These are phyloP conservation scores for Saccharomycopsis malanga DNA, from an alignment of 805 yeast species.

Conservation along the genomic window DNA sequence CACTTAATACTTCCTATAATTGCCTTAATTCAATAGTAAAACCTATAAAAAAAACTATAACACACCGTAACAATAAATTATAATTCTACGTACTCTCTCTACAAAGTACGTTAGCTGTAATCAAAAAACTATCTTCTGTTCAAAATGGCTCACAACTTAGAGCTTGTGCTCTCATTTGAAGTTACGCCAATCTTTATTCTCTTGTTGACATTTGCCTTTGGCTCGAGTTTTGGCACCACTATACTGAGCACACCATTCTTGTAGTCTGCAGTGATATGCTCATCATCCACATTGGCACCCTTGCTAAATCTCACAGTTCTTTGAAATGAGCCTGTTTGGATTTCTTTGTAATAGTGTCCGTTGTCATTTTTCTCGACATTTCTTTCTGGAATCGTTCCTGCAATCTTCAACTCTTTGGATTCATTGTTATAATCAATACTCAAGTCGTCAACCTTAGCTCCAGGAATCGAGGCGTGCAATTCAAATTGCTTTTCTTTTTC, in stretches of 20 bases:
- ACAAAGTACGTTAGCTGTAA: too few species aligned
- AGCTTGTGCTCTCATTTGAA: too few species aligned
- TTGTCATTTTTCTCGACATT: slow-evolving; percentile 7
- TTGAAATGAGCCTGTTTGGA: slow-evolving; percentile 27
- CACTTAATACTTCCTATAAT: too few species aligned
- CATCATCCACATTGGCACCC: slow-evolving; percentile 28
- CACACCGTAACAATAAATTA: too few species aligned
- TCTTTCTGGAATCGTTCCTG: slow-evolving; percentile 26
- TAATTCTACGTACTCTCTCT: too few species aligned
- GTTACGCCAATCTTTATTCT: too few species aligned
- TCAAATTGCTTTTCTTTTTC: slow-evolving; percentile 29
- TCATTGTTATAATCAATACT: slow-evolving; percentile 32
- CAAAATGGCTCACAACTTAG: too few species aligned
- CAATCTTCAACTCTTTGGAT: slow-evolving; percentile 30
- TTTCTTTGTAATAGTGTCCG: slow-evolving; percentile 22
- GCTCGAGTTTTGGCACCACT: slow-evolving; percentile 1
- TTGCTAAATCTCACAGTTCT: slow-evolving; percentile 29
- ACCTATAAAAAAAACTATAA: too few species aligned
- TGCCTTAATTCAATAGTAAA: too few species aligned
- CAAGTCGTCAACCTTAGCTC: slow-evolving; percentile 29
- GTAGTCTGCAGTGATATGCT: slow-evolving; percentile 15
- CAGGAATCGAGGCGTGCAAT: slow-evolving; percentile 32
- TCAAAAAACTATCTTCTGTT: too few species aligned
- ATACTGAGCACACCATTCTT: slow-evolving; percentile 6
- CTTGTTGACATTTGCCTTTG: too few species aligned